phyloP scores from a whole-genome alignment of 441 rosid genomes.

The Manihot esculenta region DNA sequence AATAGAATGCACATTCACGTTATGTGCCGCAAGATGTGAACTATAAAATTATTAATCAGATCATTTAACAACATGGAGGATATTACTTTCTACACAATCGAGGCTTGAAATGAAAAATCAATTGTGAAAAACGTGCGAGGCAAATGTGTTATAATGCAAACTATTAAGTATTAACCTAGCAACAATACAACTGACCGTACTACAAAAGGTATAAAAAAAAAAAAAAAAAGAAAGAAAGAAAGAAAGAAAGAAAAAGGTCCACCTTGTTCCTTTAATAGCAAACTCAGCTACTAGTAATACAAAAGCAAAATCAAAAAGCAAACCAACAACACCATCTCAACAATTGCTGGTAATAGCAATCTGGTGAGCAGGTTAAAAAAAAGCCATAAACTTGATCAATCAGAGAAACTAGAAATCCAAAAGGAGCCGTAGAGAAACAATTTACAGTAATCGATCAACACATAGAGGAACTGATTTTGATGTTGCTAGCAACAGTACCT shows the following conservation, averaged over 20 bases:
- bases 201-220: no score
- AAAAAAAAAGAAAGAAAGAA: no score
- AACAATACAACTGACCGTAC: background rate
- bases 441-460: background rate
- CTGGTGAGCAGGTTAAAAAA: no score
- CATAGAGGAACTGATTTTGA: background rate
- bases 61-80: background rate
- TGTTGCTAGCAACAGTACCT: slow-evolving; percentile 40
- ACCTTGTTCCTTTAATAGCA: background rate
- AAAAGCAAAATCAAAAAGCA: background rate
- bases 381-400: no score
- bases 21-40: background rate
- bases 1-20: background rate
- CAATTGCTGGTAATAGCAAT: background rate
- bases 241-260: background rate
- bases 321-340: background rate
- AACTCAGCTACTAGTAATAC: background rate
- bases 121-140: background rate
- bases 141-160: background rate
- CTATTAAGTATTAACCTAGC: background rate
- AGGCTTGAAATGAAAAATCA: background rate
- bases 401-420: background rate
- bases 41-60: background rate
- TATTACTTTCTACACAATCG: background rate
- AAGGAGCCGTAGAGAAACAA: background rate